These are phyloP conservation scores for Ceriops tagal DNA, from an alignment of 345 rosid species.

Conservation along the genomic window DNA sequence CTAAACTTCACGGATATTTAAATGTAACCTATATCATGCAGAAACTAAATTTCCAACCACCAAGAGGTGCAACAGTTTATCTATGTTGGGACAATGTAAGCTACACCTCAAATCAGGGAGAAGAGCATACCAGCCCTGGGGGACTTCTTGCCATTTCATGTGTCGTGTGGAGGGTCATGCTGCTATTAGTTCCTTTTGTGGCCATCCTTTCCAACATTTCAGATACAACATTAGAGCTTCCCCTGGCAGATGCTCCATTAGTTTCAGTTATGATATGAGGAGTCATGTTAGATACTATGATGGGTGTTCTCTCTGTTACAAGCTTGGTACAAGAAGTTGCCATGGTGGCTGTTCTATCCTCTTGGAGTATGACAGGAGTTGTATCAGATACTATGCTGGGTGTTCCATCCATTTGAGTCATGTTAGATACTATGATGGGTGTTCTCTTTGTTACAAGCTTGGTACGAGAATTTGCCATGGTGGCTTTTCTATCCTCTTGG, in stretches of 20 bases:
- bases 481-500: not conserved
- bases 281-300: constrained; percentile 4
- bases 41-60: constrained; percentile 9
- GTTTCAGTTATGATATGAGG: constrained; percentile 21
- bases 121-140: constrained; percentile 25
- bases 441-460: not conserved
- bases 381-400: constrained; percentile 4
- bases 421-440: constrained; percentile 3
- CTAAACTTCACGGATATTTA: constrained; percentile 2
- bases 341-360: not conserved
- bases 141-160: constrained; percentile 3
- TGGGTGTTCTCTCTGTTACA: not conserved
- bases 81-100: not conserved
- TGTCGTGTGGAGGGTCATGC: constrained; percentile 7
- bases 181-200: not conserved
- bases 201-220: constrained; percentile 2
- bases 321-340: constrained; percentile 1
- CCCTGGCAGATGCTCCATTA: constrained; percentile 14
- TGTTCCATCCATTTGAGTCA: not conserved
- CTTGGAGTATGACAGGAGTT: constrained; percentile 3
- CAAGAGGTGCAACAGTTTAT: not conserved
- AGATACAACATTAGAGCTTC: not conserved
- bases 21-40: constrained; percentile 1
- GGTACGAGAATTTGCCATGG: not conserved
- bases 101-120: not conserved